phyloP scores from a whole-genome alignment of 2,329 filamentous ascomycete genomes.

The Aureobasidium vineae region DNA sequence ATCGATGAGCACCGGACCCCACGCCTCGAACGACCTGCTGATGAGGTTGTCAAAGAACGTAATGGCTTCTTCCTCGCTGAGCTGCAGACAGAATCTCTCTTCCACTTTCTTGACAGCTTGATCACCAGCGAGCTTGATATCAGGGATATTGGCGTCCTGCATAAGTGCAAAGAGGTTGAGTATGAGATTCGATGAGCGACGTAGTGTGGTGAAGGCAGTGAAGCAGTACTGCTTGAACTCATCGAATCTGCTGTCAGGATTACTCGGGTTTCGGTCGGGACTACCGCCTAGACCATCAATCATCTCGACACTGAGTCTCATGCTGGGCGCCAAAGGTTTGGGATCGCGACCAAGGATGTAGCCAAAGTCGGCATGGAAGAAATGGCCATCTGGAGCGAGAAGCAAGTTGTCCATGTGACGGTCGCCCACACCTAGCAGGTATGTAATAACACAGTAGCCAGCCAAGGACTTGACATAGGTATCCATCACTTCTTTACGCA shows the following conservation, averaged over 20 bases:
- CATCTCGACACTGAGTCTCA: conserved; percentile 98
- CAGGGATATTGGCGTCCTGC: conserved; percentile 96
- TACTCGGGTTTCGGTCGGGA: conserved; percentile 18
- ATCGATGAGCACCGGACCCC: conserved; percentile 93
- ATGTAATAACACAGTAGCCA: conserved; percentile 98
- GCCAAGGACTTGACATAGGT: conserved; percentile 95
- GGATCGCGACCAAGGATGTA: conserved; percentile 97
- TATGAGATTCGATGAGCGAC: conserved; percentile 87
- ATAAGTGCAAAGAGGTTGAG: conserved; percentile 95
- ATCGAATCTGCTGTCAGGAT: conserved; percentile 62
- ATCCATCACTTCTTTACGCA: conserved; percentile 89
- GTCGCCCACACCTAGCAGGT: conserved; percentile 93
- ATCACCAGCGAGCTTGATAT: conserved; percentile 73
- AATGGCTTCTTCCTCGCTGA: conserved; percentile 89
- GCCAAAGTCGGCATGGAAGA: conserved; percentile 98
- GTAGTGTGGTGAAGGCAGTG: conserved; percentile 84
- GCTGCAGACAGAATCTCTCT: conserved; percentile 88
- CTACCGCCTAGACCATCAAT: conserved; percentile 94
- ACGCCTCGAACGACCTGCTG: conserved; percentile 82
- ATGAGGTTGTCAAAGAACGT: conserved; percentile 84
- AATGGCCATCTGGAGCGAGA: conserved; percentile 83
- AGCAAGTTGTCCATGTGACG: conserved; percentile 94
- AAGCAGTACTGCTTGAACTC: conserved; percentile 96
- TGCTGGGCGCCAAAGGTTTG: conserved; percentile 93
- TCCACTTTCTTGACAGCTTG: conserved; percentile 94